phyloP scores from a whole-genome alignment of 768 basidiomycete genomes.

The Macrolepiota albuminosa region DNA sequence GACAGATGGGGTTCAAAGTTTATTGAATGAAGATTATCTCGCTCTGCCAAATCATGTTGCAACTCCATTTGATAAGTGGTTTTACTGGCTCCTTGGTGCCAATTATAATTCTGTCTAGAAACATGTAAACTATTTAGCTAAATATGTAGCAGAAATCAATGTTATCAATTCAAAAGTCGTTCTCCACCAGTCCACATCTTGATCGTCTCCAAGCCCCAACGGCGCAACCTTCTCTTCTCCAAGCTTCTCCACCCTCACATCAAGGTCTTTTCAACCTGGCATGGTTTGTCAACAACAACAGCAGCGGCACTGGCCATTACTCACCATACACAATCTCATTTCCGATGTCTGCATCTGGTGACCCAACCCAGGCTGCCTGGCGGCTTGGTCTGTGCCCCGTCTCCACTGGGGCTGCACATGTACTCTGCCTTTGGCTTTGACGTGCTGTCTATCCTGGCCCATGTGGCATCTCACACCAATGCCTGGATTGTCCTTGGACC shows the following conservation, averaged over 20 bases:
- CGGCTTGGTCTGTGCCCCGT: conserved; percentile 15
- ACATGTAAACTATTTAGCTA: no score
- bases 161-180: no score
- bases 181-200: conserved; percentile 88
- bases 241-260: conserved; percentile 70
- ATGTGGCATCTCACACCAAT: conserved; percentile 69
- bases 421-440: conserved; percentile 94
- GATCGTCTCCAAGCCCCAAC: conserved; percentile 91
- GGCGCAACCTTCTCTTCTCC: conserved; percentile 72
- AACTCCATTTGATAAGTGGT: no score
- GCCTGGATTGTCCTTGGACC: conserved; percentile 81
- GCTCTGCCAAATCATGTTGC: no score
- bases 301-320: conserved; percentile 26
- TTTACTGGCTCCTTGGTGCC: no score
- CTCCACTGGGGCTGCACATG: conserved; percentile 45
- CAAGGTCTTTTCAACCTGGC: conserved; percentile 72
- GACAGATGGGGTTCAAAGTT: no score
- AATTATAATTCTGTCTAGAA: no score
- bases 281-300: conserved; percentile 44
- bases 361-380: not conserved
- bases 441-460: conserved; percentile 72
- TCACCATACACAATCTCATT: conserved; percentile 1
- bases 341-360: not conserved
- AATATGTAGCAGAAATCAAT: no score
- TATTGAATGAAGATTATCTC: no score